Base-by-base conservation (phyloP, 148 eudicot genomes). In the Chenopodium album region DNA sequence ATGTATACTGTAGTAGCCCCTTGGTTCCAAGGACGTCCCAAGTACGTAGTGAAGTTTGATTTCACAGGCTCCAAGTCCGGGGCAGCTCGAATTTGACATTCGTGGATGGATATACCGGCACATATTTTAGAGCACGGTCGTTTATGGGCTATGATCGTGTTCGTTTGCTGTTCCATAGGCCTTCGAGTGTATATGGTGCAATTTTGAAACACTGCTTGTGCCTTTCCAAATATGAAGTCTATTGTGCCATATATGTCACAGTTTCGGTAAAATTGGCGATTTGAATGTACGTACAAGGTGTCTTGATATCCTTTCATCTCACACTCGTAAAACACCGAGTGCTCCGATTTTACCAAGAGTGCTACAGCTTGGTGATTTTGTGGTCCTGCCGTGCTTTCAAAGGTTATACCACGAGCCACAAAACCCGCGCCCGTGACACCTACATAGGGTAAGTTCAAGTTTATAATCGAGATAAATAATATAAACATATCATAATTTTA, bases 351-450 rank as follows among this genome's bases (percentile, higher is more conserved):
- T 1, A 89, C 85, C 0, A 85, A 81, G 3, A 89, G 83, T 0
- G 91, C 91, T 6, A 89, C 91, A 7, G 91, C 91, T 82, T 89
- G 91, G 81, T 89, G 81, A 66, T 62, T 76, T 11, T 50, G 26
- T 11, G 91, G 86, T 2, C 89, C 91, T 0, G 91, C 91, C 16
- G 71, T 71, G 75, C 87, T 89, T 78, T 75, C 81, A 50, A 89
- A 89, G 9, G 89, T 87, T 16, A 89, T 87, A 64, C 85, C 88
- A 17, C 82, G 83, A 16, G 91, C 91, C 44, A 89, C 73, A 70
- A 89, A 87, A 1, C 88, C 84, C 2, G 31, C 11, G 13, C 91
- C 91, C 8, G 73, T 11, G 2, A 82, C 88, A 23, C 83, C 91
- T 87, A 71, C 50, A 34, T 17, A 56, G 17, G 22, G 7, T 17